Base-by-base conservation (phyloP, 371 early-diverging fungal species). In the Rhizopus stolonifer region DNA sequence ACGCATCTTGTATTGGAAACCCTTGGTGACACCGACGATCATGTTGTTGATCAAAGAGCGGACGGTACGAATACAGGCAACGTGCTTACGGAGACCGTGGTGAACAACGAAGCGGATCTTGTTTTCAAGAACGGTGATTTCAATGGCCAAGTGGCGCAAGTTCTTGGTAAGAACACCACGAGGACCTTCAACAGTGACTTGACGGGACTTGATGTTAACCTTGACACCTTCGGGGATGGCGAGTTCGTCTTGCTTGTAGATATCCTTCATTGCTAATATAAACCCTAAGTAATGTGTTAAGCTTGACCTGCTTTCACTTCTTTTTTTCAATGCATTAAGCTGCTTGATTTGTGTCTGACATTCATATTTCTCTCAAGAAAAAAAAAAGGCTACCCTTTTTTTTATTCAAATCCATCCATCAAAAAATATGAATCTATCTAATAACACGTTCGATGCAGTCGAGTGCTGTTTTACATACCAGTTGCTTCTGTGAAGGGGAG, bases 1-100 rank as follows among this genome's bases (percentile, higher is more conserved):
- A 65, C 98, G 97, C 93, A 99, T 89, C 86, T 94, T 96, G 92
- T 99, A 99, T 78, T 90, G 84, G 90, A 89, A 99, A 54, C 99
- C 99, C 81, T 94, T 93, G 74, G 96, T 98, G 65, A 97, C 99
- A 79, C 99, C 99, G 57, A 79, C 88, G 79, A 98, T 93, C 89
- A 96, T 86, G 89, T 99, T 99, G 79, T 87, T 83, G 73, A 99
- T 92, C 77, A 94, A 86, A 59, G 97, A 91, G 74, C 93, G 89
- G 61, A 97, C 90, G 53, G 99, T 99, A 65, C 96, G 96, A 77
- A 99, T 90, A 84, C 95, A 92, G 55, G 95, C 95, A 65, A 91
- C 80, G 83, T 98, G 96, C 92, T 97, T 98, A 71, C 95, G 93
- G 73, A 71, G 85, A 56, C 96, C 99, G 83, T 95, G 93, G 96